Base-by-base conservation (phyloP, 495 filamentous ascomycete species). In the Xylaria longipes region DNA sequence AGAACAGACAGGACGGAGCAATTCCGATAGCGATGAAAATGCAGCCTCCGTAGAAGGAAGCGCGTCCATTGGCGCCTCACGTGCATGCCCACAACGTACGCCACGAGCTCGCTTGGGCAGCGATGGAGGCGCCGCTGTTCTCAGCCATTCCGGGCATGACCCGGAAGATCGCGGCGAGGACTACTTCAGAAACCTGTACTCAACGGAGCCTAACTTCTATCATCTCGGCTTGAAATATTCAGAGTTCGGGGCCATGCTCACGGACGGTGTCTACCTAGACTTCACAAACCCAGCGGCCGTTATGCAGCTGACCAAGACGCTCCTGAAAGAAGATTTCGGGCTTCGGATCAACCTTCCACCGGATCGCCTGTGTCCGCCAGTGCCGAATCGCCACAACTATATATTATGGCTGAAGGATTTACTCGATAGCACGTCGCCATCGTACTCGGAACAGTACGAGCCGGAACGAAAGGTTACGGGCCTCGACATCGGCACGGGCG, bases 401-500 rank as follows among this genome's bases (percentile, higher is more conserved):
- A 89, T 98, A 64, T 82, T 94, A 6, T 98, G 94, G 94, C 83
- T 98, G 5, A 93, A 97, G 77, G 89, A 89, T 29, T 85, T 99
- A 0, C 82, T 99, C 39, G 94, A 97, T 73, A 91, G 91, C 0
- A 93, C 92, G 0, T 80, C 78, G 11, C 90, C 91, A 69, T 88
- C 92, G 68, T 80, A 82, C 15, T 71, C 84, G 4, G 63, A 67
- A 20, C n/a, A 27, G 9, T 43, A 39, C 17, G 73, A 70, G 27
- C 74, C 77, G 2, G 74, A 75, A 1, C 81, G 89, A 69, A 78
- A 87, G 46, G 85, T 94, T 20, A 72, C 87, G 5, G 96, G 96
- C 5, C 85, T 98, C 11, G 96, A 99, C 75, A 91, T 99, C 73
- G 96, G 96, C 63, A 97, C 93, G 4, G 96, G 96, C 41, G 93